Base-by-base conservation (phyloP, 768 basidiomycete species). In the Cytidiella melzeri region DNA sequence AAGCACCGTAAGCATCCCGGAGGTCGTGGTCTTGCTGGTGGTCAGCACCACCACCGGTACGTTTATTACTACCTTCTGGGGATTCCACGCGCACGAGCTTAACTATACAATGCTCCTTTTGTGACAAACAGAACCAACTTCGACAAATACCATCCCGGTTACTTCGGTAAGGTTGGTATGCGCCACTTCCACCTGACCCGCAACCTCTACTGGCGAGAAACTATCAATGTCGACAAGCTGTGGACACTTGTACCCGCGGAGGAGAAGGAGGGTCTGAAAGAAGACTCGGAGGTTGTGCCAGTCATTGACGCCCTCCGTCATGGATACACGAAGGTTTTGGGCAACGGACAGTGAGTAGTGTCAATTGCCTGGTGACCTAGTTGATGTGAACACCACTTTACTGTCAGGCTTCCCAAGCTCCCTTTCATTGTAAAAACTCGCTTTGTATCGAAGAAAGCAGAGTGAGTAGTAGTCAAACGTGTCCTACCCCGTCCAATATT, bases 151-250 rank as follows among this genome's bases (percentile, higher is more conserved):
- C 94, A 97, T 75, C 93, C 93, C 70, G 94, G 94, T 89, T 97
- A 97, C 92, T 98, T 95, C 70, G 94, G 94, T 79, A 97, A 97
- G 76, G 92, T 95, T 69, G 96, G 96, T 91, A 99, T 99, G 95
- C 84, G 96, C 67, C 85, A 86, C 72, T 99, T 87, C 89, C 96
- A 99, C 70, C 72, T 92, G 55, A 92, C 89, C 48, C 85, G 84
- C 71, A 96, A 96, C 71, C 70, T 77, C 59, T 77, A 83, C 72
- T 96, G 92, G 93, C 81, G 87, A 55, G 93, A 95, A 18, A 87
- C 86, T 67, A 90, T 99, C 85, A 99, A 99, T 76, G 84, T 98
- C 69, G 96, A 98, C 81, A 94, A 94, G 75, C 79, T 95, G 46
- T 92, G 92, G 92, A 78, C 81, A 55, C 85, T 96, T 63, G 86